A percentile compares a stretch with the other conserved stretches of the same genome.
phyloP scores from a whole-genome alignment of 148 eudicot genomes.

The Spergularia bocconei region DNA sequence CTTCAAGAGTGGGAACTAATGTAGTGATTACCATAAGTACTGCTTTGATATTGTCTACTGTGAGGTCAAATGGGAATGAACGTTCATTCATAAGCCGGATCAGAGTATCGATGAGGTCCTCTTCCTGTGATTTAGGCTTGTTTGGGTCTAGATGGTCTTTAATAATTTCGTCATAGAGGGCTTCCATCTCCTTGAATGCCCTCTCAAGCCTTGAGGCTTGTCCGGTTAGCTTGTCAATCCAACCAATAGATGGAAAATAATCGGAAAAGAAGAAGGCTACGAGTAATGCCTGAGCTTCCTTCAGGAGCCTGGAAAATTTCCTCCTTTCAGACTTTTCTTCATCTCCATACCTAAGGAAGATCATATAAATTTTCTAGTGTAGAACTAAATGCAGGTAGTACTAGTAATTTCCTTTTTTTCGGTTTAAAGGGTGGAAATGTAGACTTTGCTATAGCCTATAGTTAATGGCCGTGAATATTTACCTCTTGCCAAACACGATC shows the following conservation, averaged over 20 bases:
- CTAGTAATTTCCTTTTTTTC: too few relatives aligned
- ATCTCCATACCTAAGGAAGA: slow-evolving; percentile 6
- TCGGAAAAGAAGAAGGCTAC: slow-evolving; percentile 13
- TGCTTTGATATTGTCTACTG: slow-evolving; percentile 16
- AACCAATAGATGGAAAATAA: slow-evolving; percentile 23
- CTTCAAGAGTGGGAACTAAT: too few relatives aligned
- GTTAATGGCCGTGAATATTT: too few relatives aligned
- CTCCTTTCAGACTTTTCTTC: slow-evolving; percentile 15
- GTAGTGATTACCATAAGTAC: slow-evolving; percentile 15
- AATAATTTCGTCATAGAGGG: slow-evolving; percentile 25
- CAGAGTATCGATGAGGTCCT: slow-evolving; percentile 32
- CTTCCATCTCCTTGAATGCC: slow-evolving; percentile 19
- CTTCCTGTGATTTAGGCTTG: slow-evolving; percentile 3
- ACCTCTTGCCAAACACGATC: slow-evolving; percentile 38
- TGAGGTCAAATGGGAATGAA: slow-evolving; percentile 6
- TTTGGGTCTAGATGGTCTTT: slow-evolving; percentile 24
- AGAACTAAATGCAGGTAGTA: too few relatives aligned
- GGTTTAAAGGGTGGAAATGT: too few relatives aligned
- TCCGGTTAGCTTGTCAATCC: slow-evolving; percentile 26
- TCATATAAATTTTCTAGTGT: too few relatives aligned
- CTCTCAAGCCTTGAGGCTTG: slow-evolving; percentile 18
- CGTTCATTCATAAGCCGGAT: slow-evolving; percentile 13
- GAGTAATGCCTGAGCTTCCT: slow-evolving; percentile 24
- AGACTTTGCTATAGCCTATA: too few relatives aligned
- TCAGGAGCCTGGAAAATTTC: slow-evolving; percentile 20